A percentile compares a stretch with the other conserved stretches of the same genome.
These are phyloP conservation scores for Auricularia cornea DNA, from an alignment of 768 basidiomycete genomes.

Conservation along the genomic window DNA sequence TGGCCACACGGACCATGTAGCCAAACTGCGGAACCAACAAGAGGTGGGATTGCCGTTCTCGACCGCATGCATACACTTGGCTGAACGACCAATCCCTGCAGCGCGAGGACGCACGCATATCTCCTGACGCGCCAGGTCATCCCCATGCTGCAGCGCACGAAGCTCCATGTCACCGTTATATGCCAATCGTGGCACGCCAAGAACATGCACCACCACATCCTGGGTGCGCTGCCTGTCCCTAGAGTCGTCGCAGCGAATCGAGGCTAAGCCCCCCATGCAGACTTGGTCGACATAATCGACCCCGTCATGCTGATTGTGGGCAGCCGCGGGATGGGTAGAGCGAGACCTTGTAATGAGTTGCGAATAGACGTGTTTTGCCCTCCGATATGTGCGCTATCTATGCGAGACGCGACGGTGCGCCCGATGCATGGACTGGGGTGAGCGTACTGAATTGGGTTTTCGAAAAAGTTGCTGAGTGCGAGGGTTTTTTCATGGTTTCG, in stretches of 20 bases:
- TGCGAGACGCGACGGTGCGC: too few relatives aligned
- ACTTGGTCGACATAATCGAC: conserved; percentile 79
- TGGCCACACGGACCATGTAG: conserved; percentile 62
- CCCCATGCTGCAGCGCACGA: conserved; percentile 82
- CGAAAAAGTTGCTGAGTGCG: too few relatives aligned
- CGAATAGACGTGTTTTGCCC: too few relatives aligned
- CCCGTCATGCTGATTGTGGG: conserved; percentile 93
- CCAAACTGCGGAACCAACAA: conserved; percentile 82
- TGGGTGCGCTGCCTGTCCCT: conserved; percentile 42
- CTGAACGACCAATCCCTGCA: conserved; percentile 25
- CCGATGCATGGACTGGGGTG: too few relatives aligned
- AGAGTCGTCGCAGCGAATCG: background rate
- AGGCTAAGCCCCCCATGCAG: conserved; percentile 12
- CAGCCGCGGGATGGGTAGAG: conserved; percentile 84
- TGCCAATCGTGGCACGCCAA: conserved; percentile 99
- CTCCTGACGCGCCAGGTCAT: conserved; percentile 87
- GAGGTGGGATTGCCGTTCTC: conserved; percentile 46
- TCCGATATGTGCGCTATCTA: too few relatives aligned
- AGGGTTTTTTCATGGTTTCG: too few relatives aligned
- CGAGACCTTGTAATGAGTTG: too few relatives aligned
- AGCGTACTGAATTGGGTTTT: too few relatives aligned
- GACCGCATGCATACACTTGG: too few relatives aligned
- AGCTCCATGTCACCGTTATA: conserved; percentile 72
- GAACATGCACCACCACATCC: conserved; percentile 81
- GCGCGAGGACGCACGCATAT: conserved; percentile 84